A percentile compares a stretch with the other conserved stretches of the same genome.
Conservation (phyloP, 257 asterid species). For the Solanum chaucha region DNA sequence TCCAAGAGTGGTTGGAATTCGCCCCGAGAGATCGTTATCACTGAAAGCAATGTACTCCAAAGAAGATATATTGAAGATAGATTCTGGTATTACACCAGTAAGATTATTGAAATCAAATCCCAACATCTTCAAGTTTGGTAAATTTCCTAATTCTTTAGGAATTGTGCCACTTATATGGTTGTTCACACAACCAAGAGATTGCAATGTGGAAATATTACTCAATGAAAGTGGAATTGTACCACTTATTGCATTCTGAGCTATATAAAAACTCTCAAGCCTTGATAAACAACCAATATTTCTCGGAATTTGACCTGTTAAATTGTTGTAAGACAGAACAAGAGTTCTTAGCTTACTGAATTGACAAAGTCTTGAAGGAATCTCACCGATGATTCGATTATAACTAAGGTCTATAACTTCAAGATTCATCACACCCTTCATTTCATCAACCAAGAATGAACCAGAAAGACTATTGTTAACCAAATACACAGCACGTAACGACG, state of each 20-base stretch:
- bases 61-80: slow-evolving; percentile 26
- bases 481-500: slow-evolving; percentile 8
- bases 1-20: slow-evolving; percentile 9
- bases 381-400: slow-evolving; percentile 8
- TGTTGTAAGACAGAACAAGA: slow-evolving; percentile 11
- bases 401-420: slow-evolving; percentile 16
- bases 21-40: slow-evolving; percentile 15
- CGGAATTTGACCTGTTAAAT: slow-evolving; percentile 16
- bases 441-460: slow-evolving; percentile 9
- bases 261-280: slow-evolving; percentile 9
- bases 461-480: slow-evolving; percentile 15
- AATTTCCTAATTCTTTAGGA: slow-evolving; percentile 14
- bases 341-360: slow-evolving; percentile 3
- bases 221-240: slow-evolving; percentile 23
- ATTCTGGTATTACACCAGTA: slow-evolving; percentile 23
- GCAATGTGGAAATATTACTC: slow-evolving; percentile 21
- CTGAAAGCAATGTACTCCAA: slow-evolving; percentile 13
- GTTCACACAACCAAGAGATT: slow-evolving; percentile 7
- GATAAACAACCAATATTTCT: slow-evolving; percentile 19
- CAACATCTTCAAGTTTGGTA: slow-evolving; percentile 18
- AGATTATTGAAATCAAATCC: slow-evolving; percentile 16
- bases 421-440: neutral
- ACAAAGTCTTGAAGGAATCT: slow-evolving; percentile 18
- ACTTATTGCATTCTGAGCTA: slow-evolving; percentile 8
- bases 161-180: slow-evolving; percentile 20